These are phyloP conservation scores for Apiotrichum porosum DNA, from an alignment of 1,284 basidiomycete species.

Conservation along the genomic window DNA sequence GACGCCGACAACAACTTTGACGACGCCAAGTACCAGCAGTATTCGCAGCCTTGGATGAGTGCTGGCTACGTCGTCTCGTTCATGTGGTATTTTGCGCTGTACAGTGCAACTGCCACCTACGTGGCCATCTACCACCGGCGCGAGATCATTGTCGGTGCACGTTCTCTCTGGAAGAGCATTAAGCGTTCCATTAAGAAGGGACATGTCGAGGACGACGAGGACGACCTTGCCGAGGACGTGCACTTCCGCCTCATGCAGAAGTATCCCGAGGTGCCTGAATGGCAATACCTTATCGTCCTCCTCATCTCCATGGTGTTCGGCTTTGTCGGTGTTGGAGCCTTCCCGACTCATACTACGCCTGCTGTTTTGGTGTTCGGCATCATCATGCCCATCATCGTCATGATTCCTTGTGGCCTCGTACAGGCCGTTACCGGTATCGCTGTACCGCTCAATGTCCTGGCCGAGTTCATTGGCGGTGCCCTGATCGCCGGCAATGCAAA, in stretches of 20 bases:
- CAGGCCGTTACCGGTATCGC: slow-evolving; percentile 56
- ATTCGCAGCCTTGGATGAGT: slow-evolving; percentile 34
- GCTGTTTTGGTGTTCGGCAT: slow-evolving; percentile 11
- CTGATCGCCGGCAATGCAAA: slow-evolving; percentile 55
- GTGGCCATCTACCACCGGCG: slow-evolving; percentile 46
- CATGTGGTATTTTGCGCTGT: slow-evolving; percentile 38
- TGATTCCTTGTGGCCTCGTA: slow-evolving; percentile 53
- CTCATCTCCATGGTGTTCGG: slow-evolving; percentile 3
- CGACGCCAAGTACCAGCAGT: slow-evolving; percentile 30
- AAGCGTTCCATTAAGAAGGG: background rate
- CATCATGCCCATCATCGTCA: slow-evolving; percentile 7
- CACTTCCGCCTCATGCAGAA: slow-evolving; percentile 38
- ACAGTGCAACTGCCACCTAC: slow-evolving; percentile 27
- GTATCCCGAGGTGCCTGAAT: slow-evolving; percentile 52
- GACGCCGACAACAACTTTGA: slow-evolving; percentile 29
- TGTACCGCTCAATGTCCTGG: slow-evolving; percentile 52
- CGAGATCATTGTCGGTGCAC: slow-evolving; percentile 38
- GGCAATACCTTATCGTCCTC: slow-evolving; percentile 13
- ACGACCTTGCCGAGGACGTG: slow-evolving; percentile 28
- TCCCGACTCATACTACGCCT: slow-evolving; percentile 6
- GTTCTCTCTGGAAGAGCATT: slow-evolving; percentile 21
- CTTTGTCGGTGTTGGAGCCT: slow-evolving; percentile 9
- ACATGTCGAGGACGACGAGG: slow-evolving; percentile 11
- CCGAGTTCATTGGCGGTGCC: slow-evolving; percentile 58
- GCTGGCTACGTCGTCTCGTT: slow-evolving; percentile 37